phyloP scores from a whole-genome alignment of 108 stramenopile species.

The Hondaea fermentalgiana region DNA sequence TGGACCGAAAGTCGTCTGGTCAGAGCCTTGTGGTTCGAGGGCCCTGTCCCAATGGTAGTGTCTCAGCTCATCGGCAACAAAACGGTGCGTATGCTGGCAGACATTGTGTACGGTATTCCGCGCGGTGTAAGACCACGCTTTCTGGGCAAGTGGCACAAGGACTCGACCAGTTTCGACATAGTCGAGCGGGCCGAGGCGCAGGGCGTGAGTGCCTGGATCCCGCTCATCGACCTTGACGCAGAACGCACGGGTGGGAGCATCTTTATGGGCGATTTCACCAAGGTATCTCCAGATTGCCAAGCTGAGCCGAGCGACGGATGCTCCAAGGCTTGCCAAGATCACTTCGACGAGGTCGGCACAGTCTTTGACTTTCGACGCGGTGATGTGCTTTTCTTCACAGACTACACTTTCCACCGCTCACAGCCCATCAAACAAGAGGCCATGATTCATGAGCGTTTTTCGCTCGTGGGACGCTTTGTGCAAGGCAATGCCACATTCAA shows the following conservation, averaged over 20 bases:
- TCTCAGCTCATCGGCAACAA: not conserved
- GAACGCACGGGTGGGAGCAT: not conserved
- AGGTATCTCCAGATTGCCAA: not conserved
- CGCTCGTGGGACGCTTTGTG: not conserved
- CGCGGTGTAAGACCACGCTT: not conserved
- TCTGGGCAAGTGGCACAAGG: not conserved
- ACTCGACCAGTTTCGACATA: not conserved
- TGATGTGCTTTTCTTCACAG: not conserved
- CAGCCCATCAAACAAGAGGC: not conserved
- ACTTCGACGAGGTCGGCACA: not conserved
- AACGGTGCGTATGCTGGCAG: not conserved
- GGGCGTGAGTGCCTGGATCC: not conserved
- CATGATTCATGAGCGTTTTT: not conserved
- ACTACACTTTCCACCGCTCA: not conserved
- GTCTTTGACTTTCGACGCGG: not conserved
- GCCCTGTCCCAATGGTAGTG: not conserved
- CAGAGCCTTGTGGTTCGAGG: not conserved
- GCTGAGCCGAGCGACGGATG: not conserved
- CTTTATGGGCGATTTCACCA: not conserved
- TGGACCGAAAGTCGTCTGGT: not conserved
- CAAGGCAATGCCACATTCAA: not conserved
- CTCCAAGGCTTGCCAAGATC: not conserved
- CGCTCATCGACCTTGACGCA: not conserved
- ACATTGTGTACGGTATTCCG: not conserved
- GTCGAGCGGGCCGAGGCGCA: not conserved